A percentile compares a stretch with the other conserved stretches of the same genome.
phyloP scores from a whole-genome alignment of 2,329 filamentous ascomycete species.

The Penicillium sp. region DNA sequence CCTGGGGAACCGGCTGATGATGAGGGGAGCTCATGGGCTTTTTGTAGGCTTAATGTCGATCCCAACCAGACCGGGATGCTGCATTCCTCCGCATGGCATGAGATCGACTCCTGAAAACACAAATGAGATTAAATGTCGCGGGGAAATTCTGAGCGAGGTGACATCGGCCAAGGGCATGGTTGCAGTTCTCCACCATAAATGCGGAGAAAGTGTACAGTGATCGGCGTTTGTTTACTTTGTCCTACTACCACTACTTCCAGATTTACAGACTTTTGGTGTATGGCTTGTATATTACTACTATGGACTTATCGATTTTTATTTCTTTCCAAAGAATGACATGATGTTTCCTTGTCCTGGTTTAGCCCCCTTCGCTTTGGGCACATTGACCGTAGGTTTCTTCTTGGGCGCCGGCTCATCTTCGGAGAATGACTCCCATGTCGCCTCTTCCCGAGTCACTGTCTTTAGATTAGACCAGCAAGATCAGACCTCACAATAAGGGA shows the following conservation, averaged over 20 bases:
- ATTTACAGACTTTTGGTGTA: not conserved
- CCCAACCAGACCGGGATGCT: constrained; percentile 16
- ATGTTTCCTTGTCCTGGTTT: constrained; percentile 73
- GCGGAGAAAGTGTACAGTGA: constrained; percentile 17
- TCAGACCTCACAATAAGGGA: not conserved
- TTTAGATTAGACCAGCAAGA: constrained; percentile 6
- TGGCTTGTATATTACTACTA: not conserved
- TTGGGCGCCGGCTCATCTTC: constrained; percentile 71
- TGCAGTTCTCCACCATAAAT: constrained; percentile 20
- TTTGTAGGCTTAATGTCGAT: constrained; percentile 16
- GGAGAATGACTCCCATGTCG: constrained; percentile 88
- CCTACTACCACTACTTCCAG: not conserved
- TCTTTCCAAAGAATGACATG: constrained; percentile 90
- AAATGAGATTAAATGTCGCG: constrained; percentile 1
- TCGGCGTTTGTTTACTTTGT: constrained; percentile 17
- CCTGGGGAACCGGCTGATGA: not conserved
- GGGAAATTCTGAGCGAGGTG: constrained; percentile 17
- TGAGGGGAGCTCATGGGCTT: constrained; percentile 9
- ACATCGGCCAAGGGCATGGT: constrained; percentile 16
- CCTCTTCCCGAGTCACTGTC: constrained; percentile 80
- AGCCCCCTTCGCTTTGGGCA: constrained; percentile 55
- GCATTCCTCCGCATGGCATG: constrained; percentile 16
- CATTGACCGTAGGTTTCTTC: constrained; percentile 46
- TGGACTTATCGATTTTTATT: constrained; percentile 43
- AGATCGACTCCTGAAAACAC: not conserved